Evolutionary conservation across 495 filamentous ascomycete species (phyloP).

Genomic region (Penicillium antarcticum): DNA sequence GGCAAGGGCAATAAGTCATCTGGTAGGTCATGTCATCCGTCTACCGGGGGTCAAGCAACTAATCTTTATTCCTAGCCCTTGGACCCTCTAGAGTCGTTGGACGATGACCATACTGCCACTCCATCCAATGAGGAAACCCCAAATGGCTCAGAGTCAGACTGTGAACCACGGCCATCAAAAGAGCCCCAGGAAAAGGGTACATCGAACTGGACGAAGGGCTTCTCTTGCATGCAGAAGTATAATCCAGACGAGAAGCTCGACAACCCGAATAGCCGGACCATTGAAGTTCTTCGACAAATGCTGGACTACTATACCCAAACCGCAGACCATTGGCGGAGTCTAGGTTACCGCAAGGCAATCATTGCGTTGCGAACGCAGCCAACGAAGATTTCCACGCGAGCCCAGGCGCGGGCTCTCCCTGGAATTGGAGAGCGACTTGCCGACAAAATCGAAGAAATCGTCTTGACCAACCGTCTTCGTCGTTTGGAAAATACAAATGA

Average conservation of each 20-base stretch:
- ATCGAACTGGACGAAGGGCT: conserved; percentile 47
- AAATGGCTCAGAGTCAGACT: conserved; percentile 11
- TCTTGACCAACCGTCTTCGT: conserved; percentile 66
- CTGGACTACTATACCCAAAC: conserved; percentile 72
- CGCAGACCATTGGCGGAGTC: conserved; percentile 74
- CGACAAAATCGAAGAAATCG: conserved; percentile 90
- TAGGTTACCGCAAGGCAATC: conserved; percentile 81
- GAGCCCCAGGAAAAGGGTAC: conserved; percentile 8
- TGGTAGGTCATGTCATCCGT: conserved; percentile 34
- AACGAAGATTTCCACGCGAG: conserved; percentile 60
- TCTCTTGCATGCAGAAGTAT: conserved; percentile 66
- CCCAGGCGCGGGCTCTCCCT: conserved; percentile 65
- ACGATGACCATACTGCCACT: conserved; percentile 19
- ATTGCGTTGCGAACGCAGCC: conserved; percentile 64
- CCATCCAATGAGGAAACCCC: conserved; percentile 21
- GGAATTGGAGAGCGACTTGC: conserved; percentile 76
- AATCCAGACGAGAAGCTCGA: conserved; percentile 32
- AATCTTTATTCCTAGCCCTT: conserved; percentile 32
- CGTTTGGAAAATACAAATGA: conserved; percentile 65
- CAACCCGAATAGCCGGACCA: conserved; percentile 72
- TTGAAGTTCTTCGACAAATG: conserved; percentile 79
- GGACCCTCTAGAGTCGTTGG: conserved; percentile 30
- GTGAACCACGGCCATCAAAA: conserved; percentile 28
- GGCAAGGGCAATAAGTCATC: conserved; percentile 48
- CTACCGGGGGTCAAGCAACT: neutral